A percentile compares a stretch with the other conserved stretches of the same genome.
Conservation (phyloP, 1,284 basidiomycete species). For the Cutaneotrichosporon sp. region DNA sequence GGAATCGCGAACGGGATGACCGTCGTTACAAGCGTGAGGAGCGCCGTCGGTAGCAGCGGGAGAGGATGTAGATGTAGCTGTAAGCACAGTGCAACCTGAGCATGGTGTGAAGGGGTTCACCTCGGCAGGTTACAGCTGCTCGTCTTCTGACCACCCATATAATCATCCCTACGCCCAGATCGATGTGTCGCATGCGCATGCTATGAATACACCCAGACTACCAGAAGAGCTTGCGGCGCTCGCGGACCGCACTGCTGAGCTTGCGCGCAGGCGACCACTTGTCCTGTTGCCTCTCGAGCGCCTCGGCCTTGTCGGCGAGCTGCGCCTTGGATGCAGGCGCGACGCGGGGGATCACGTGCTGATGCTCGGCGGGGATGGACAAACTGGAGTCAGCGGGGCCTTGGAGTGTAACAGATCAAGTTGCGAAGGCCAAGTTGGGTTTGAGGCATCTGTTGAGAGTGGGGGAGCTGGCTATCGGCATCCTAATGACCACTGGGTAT, state of each 20-base stretch:
- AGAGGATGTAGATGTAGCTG: background rate
- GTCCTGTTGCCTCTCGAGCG: slow-evolving; percentile 29
- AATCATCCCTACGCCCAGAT: background rate
- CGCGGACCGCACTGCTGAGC: slow-evolving; percentile 37
- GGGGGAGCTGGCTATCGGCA: too few species aligned
- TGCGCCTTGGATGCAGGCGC: slow-evolving; percentile 36
- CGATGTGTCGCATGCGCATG: slow-evolving; percentile 12
- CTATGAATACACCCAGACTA: slow-evolving; percentile 23
- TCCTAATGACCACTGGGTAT: too few species aligned
- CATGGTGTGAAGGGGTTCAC: background rate
- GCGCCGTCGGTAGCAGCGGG: background rate
- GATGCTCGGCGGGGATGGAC: slow-evolving; percentile 30
- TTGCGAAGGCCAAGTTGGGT: background rate
- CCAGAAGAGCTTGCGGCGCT: slow-evolving; percentile 48
- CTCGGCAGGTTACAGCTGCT: too few species aligned
- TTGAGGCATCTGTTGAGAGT: too few species aligned
- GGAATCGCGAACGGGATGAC: background rate
- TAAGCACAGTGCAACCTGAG: slow-evolving; percentile 1
- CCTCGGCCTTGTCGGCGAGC: slow-evolving; percentile 18
- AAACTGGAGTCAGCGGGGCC: slow-evolving; percentile 26
- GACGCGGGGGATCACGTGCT: slow-evolving; percentile 37
- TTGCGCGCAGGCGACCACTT: slow-evolving; percentile 45
- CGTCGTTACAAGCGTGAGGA: slow-evolving; percentile 7
- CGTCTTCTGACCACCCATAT: too few species aligned
- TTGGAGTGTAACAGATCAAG: background rate